These are phyloP conservation scores for Penicillium sp. DNA, from an alignment of 2,329 filamentous ascomycete genomes.

Conservation along the genomic window DNA sequence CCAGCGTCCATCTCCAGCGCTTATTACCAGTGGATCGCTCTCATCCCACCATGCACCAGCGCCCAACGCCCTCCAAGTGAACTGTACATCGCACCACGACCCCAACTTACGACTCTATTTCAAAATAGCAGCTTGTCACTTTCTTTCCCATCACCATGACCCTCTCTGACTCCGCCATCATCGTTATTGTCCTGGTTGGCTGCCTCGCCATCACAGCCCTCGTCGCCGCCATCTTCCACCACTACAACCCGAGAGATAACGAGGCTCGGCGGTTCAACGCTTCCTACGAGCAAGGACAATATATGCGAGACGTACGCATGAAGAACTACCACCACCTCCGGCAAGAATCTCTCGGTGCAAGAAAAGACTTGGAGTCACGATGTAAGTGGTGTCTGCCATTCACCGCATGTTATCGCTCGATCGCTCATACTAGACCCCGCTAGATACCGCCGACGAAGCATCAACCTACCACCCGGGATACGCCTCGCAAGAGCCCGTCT, in stretches of 20 bases:
- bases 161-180: conserved; percentile 14
- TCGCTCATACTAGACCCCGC: not conserved
- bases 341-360: conserved; percentile 19
- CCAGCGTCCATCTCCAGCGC: too few relatives aligned
- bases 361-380: conserved; percentile 23
- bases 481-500: conserved; percentile 4
- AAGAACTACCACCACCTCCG: conserved; percentile 26
- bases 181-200: conserved; percentile 29
- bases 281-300: conserved; percentile 29
- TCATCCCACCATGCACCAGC: not conserved
- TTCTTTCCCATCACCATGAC: conserved; percentile 7
- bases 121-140: too few relatives aligned
- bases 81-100: too few relatives aligned
- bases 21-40: too few relatives aligned
- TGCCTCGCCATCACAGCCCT: conserved; percentile 31
- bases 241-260: conserved; percentile 24
- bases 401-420: not conserved
- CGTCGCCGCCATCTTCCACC: conserved; percentile 31
- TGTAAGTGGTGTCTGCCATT: conserved; percentile 14
- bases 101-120: too few relatives aligned
- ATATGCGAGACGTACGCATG: conserved; percentile 34
- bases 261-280: conserved; percentile 16
- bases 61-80: too few relatives aligned
- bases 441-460: conserved; percentile 14
- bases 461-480: conserved; percentile 11